Base-by-base conservation (phyloP, 306 rosid species). In the Glycine soja region DNA sequence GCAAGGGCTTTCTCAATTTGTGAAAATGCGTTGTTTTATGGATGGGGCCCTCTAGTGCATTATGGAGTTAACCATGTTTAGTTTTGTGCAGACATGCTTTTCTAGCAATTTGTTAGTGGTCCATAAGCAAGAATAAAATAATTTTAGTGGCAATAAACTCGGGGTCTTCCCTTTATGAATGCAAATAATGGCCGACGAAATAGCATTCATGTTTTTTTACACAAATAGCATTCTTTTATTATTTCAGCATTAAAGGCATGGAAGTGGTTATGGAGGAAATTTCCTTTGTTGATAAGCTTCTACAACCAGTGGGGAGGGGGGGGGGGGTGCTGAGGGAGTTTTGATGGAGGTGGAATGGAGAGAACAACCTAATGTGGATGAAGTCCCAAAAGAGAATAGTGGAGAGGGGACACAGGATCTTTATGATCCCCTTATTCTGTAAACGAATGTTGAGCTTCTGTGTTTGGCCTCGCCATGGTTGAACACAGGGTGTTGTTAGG, bases 1-100 rank as follows among this genome's bases (percentile, higher is more conserved):
- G 12, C 56, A 85, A 75, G 78, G 85, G 77, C 8, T 51, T 66
- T 81, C 81, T 54, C 51, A 75, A 64, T 54, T 9, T 50, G 79
- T 81, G 72, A 69, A 66, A 75, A 45, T 77, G 81, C 69, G 58
- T 78, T 69, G 84, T 72, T 65, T 24, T 45, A 10, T 72, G 66
- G 78, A 59, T 34, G 45, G 40, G 79, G 79, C 70, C 77, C 80
- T 46, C 34, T 78, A 58, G 43, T 24, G 53, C 75, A 80, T 68
- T 56, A 68, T 62, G 56, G 78, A 78, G 24, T 83, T 75, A 36
- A 47, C 80, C 70, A 57, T 79, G 77, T 74, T 24, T 72, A n/a
- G 19, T 63, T 84, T 77, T 72, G 19, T 4, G 32, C 3, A 65
- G 75, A 71, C 80, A 78, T 32, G 64, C 53, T 80, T 72, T 19